A percentile compares a stretch with the other conserved stretches of the same genome.
These are phyloP conservation scores for Trypanosoma cruzi DNA, from an alignment of 208 protist genomes.

Conservation along the genomic window DNA sequence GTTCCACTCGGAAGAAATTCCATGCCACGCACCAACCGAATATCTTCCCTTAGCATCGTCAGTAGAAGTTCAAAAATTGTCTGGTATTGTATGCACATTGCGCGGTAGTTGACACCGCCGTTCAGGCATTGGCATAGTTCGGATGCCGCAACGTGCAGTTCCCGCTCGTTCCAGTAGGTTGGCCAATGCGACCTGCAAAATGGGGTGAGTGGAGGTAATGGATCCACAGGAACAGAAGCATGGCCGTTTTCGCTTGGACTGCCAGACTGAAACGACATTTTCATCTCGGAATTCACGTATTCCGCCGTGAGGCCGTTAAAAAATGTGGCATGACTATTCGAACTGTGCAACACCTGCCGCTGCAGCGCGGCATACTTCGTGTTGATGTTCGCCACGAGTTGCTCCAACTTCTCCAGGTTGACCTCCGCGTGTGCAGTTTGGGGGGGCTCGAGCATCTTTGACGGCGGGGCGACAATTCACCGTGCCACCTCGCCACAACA, in stretches of 20 bases:
- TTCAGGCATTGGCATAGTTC: slow-evolving; percentile 75
- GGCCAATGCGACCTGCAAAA: not conserved
- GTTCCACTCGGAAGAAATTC: slow-evolving; percentile 33
- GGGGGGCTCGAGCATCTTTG: not conserved
- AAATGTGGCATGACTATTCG: not conserved
- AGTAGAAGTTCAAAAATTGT: slow-evolving; percentile 49
- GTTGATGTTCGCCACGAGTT: slow-evolving; percentile 24
- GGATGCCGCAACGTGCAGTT: slow-evolving; percentile 68
- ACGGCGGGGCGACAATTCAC: too few species aligned
- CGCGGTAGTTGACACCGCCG: slow-evolving; percentile 82
- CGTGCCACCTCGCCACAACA: too few species aligned
- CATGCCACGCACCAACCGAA: slow-evolving; percentile 32
- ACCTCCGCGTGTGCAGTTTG: not conserved
- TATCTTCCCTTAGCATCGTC: slow-evolving; percentile 50
- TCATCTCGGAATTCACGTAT: not conserved
- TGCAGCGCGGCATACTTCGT: slow-evolving; percentile 14
- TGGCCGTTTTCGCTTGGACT: not conserved
- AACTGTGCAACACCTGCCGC: not conserved
- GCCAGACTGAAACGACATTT: not conserved
- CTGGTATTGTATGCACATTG: slow-evolving; percentile 58
- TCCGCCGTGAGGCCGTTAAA: not conserved
- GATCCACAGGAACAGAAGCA: not conserved
- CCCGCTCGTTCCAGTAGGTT: slow-evolving; percentile 59
- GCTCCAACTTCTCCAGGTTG: slow-evolving; percentile 14
- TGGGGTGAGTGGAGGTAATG: not conserved